A percentile compares a stretch with the other conserved stretches of the same genome.
phyloP scores from a whole-genome alignment of 306 rosid species.

The Sesbania bispinosa region DNA sequence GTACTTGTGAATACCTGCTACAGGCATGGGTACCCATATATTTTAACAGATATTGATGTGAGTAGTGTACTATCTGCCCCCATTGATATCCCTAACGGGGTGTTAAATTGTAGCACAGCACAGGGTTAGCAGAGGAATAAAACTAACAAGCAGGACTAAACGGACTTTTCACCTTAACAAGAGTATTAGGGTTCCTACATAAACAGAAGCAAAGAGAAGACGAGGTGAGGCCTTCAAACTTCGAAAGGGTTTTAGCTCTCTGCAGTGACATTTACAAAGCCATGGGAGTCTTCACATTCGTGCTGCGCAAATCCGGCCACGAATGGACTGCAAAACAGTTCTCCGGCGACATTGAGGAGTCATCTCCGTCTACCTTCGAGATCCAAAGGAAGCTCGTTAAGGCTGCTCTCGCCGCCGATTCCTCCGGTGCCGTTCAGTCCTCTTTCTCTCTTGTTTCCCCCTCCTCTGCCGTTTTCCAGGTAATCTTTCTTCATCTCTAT shows the following conservation, averaged over 20 bases:
- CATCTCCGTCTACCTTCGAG: conserved; percentile 50
- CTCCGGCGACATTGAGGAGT: conserved; percentile 61
- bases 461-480: conserved; percentile 71
- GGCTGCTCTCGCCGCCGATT: conserved; percentile 48
- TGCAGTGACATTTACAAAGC: neutral
- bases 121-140: no score
- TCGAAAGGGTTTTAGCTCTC: neutral
- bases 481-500: neutral
- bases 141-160: neutral
- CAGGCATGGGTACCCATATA: no score
- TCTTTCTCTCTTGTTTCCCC: conserved; percentile 61
- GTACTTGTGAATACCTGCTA: no score
- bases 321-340: conserved; percentile 62
- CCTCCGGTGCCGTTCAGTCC: conserved; percentile 59
- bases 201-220: neutral
- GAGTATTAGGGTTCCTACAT: neutral
- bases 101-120: no score
- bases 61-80: no score
- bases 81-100: no score
- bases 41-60: no score
- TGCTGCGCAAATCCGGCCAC: conserved; percentile 48
- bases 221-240: neutral
- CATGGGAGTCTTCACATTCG: conserved; percentile 75
- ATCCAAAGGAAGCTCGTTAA: conserved; percentile 71
- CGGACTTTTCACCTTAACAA: neutral